Percentiles rank a stretch among this genome's conserved stretches.
These are phyloP conservation scores for Castanea crenata DNA, from an alignment of 306 rosid genomes.

Conservation along the genomic window DNA sequence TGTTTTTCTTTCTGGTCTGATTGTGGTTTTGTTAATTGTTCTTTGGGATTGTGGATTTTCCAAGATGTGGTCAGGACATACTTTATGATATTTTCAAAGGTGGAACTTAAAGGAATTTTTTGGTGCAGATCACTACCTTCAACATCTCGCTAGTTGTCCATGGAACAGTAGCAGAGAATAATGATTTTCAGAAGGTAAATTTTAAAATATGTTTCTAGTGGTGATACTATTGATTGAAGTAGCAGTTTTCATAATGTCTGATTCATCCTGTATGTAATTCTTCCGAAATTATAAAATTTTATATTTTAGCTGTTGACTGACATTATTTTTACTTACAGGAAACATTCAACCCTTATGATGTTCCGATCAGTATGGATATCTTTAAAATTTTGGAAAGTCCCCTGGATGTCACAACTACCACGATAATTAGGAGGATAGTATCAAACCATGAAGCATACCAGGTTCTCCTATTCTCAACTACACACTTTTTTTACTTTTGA, in stretches of 20 bases:
- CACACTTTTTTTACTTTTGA: neutral
- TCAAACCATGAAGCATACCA: conserved; percentile 92
- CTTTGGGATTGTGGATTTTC: neutral
- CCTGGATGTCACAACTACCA: conserved; percentile 77
- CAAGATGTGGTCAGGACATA: neutral
- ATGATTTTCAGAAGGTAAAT: conserved; percentile 85
- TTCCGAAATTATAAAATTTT: neutral
- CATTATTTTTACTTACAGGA: conserved; percentile 45
- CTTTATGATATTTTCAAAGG: neutral
- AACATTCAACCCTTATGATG: conserved; percentile 70
- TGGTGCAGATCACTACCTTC: conserved; percentile 78
- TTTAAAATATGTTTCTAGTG: conserved; percentile 5
- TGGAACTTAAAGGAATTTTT: conserved; percentile 24
- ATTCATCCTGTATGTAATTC: neutral
- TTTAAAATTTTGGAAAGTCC: conserved; percentile 79
- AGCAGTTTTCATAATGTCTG: conserved; percentile 6
- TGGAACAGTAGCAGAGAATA: conserved; percentile 82
- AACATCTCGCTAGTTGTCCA: conserved; percentile 87
- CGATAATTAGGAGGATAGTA: conserved; percentile 85
- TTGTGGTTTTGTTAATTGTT: neutral
- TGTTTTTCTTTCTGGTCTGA: conserved; percentile 1
- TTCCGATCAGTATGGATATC: conserved; percentile 87
- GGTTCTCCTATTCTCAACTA: conserved; percentile 36
- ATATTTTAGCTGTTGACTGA: conserved; percentile 20
- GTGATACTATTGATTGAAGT: neutral